Evolutionary conservation across 2,329 filamentous ascomycete genomes (phyloP).

Genomic region (Penicillium expansum): DNA sequence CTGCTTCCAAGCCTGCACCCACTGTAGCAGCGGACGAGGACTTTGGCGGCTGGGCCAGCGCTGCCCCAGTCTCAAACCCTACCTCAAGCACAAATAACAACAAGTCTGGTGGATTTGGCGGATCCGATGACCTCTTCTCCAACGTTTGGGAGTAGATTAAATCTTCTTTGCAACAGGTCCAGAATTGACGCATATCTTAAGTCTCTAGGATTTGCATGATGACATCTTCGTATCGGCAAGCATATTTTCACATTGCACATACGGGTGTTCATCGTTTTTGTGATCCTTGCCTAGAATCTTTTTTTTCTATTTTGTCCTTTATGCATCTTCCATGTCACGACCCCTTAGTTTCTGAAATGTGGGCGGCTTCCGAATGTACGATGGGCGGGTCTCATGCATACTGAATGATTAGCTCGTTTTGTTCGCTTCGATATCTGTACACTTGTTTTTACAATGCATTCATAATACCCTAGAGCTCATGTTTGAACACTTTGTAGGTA

Average conservation of each 20-base stretch:
- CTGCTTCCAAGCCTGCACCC: slow-evolving; percentile 44
- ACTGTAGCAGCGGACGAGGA: slow-evolving; percentile 87
- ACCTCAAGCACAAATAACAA: slow-evolving; percentile 47
- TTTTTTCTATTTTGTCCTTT: slow-evolving; percentile 1
- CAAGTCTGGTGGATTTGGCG: slow-evolving; percentile 61
- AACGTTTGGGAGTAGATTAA: slow-evolving; percentile 80
- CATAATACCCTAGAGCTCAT: slow-evolving; percentile 7
- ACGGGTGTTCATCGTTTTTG: slow-evolving; percentile 8
- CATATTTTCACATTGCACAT: slow-evolving; percentile 10
- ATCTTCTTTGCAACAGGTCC: slow-evolving; percentile 23
- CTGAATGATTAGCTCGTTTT: slow-evolving; percentile 8
- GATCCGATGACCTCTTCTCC: slow-evolving; percentile 79
- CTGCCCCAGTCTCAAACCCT: slow-evolving; percentile 53
- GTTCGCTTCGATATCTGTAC: slow-evolving; percentile 9
- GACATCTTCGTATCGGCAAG: slow-evolving; percentile 9
- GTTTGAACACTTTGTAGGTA: not conserved
- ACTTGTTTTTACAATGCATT: slow-evolving; percentile 7
- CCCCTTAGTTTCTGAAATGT: slow-evolving; percentile 5
- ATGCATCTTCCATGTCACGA: not conserved
- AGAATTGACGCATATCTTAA: not conserved
- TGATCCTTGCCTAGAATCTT: not conserved
- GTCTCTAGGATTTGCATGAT: slow-evolving; percentile 13
- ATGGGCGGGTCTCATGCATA: slow-evolving; percentile 18
- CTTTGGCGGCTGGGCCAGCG: slow-evolving; percentile 91
- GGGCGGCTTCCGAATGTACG: slow-evolving; percentile 12